Evolutionary conservation across 2,329 filamentous ascomycete species (phyloP), one percentile per base, ranked within the genome.

Genomic region (Trichoderma simmonsii): DNA sequence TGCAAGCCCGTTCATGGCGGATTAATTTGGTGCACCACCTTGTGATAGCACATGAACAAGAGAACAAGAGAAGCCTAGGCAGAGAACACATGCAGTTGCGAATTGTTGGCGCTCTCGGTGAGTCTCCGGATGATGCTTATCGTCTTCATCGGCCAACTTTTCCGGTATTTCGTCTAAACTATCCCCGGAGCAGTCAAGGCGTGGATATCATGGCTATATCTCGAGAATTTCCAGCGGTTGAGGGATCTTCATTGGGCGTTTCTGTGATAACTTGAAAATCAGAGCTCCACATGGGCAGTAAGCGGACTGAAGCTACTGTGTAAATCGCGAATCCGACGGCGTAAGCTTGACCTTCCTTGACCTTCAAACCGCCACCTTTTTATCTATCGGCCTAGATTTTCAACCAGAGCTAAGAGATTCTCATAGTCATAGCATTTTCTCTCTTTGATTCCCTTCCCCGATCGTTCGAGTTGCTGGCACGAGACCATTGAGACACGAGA

Each of bases 1-100:
- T 24, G 72, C 72, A 11, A 80, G 76, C 66, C 76, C 75, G 71
- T 80, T 76, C 79, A 81, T 81, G 51, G 28, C n/a, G 28, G 11
- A 5, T 7, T 18, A 24, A 1, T 14, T 26, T 6, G 36, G 36
- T 3, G 14, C 43, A 7, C 3, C n/a, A 11, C 21, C 24, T 43
- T 51, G 18, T 24, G 11, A 11, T 18, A 1, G 18, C 26, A 30
- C 12, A 64, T 1, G 18, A 3, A 21, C 12, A 9, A 48, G 24
- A 51, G 5, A 18, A 30, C 9, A 6, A 62, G 21, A 62, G 14
- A 39, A 18, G 21, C 2, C 43, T 5, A 21, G 12, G 9, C 11
- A 48, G 24, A 21, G 4, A 18, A 8, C 32, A n/a, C 6, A 9
- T 18, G 36, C 7, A 1, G 24, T n/a, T 36, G 32, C 14, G 59